Conservation (phyloP, 257 asterid genomes). For the Galeopsis tetrahit region DNA sequence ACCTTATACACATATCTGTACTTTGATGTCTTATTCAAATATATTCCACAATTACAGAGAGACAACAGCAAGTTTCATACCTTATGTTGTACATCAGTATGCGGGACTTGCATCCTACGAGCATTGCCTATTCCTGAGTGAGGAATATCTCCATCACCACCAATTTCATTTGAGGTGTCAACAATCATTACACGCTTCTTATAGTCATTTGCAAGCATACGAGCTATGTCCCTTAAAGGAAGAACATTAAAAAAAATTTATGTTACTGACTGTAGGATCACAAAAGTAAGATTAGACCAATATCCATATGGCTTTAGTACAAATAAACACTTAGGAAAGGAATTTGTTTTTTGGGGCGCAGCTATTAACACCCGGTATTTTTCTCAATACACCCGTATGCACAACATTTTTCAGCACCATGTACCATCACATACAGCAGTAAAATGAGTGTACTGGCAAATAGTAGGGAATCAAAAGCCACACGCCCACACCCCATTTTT, state of each 20-base stretch:
- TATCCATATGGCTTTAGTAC: constrained; percentile 17
- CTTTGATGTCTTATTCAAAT: constrained; percentile 15
- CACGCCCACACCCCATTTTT: background rate
- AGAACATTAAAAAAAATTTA: constrained; percentile 19
- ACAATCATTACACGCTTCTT: constrained; percentile 95
- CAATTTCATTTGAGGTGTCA: constrained; percentile 97
- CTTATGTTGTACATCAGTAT: constrained; percentile 89
- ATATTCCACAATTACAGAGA: constrained; percentile 5
- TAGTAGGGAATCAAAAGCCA: too few species aligned
- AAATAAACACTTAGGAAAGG: background rate
- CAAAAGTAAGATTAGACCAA: constrained; percentile 4
- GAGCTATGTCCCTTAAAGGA: constrained; percentile 81
- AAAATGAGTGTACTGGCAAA: too few species aligned
- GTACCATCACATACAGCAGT: too few species aligned
- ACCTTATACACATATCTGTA: constrained; percentile 2
- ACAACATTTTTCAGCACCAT: too few species aligned
- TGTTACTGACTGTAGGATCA: constrained; percentile 6
- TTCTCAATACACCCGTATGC: too few species aligned
- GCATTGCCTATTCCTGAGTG: constrained; percentile 95
- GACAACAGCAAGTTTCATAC: constrained; percentile 44
- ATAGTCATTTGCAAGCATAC: constrained; percentile 96
- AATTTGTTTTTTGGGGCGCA: background rate
- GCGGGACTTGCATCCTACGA: constrained; percentile 98
- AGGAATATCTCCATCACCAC: constrained; percentile 98
- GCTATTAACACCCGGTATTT: too few species aligned